Evolutionary conservation across 345 rosid genomes (phyloP).

Genomic region (Cardamine chenopodiifolia): DNA sequence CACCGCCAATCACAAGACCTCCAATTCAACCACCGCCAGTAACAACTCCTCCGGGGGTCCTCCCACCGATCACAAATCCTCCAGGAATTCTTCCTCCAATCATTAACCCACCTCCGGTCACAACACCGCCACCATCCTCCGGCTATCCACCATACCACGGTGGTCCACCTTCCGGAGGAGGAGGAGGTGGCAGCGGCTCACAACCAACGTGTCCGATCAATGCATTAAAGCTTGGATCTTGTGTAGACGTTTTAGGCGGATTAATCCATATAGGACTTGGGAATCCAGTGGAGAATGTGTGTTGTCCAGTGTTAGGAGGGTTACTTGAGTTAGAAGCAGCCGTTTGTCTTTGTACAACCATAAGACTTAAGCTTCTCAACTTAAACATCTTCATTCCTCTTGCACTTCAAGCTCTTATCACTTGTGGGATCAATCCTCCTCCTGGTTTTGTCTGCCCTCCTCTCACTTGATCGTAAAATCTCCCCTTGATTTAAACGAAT

Average conservation of each 20-base stretch:
- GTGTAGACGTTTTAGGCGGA: conserved; percentile 72
- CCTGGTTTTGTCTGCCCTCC: conserved; percentile 73
- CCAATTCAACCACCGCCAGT: neutral
- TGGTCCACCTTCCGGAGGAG: conserved; percentile 47
- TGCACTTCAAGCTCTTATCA: conserved; percentile 71
- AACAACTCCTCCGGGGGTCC: conserved; percentile 35
- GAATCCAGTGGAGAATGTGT: conserved; percentile 64
- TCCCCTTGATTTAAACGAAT: neutral
- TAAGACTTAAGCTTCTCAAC: conserved; percentile 73
- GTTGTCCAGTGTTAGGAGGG: conserved; percentile 73
- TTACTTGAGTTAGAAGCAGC: conserved; percentile 75
- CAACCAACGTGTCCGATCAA: conserved; percentile 65
- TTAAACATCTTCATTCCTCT: conserved; percentile 66
- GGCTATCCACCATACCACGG: conserved; percentile 49
- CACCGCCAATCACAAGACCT: conserved; percentile 42
- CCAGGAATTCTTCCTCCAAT: conserved; percentile 50
- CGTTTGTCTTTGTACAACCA: conserved; percentile 71
- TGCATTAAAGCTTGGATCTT: conserved; percentile 67
- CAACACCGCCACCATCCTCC: conserved; percentile 55
- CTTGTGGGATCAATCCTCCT: conserved; percentile 79
- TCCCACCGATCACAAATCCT: conserved; percentile 42
- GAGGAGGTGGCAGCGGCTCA: conserved; percentile 49
- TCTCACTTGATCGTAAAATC: conserved; percentile 33
- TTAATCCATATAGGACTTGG: conserved; percentile 73
- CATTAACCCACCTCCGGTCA: conserved; percentile 45